These are phyloP conservation scores for Scenedesmus sp. DNA, from an alignment of 163 green algal genomes.

Conservation along the genomic window DNA sequence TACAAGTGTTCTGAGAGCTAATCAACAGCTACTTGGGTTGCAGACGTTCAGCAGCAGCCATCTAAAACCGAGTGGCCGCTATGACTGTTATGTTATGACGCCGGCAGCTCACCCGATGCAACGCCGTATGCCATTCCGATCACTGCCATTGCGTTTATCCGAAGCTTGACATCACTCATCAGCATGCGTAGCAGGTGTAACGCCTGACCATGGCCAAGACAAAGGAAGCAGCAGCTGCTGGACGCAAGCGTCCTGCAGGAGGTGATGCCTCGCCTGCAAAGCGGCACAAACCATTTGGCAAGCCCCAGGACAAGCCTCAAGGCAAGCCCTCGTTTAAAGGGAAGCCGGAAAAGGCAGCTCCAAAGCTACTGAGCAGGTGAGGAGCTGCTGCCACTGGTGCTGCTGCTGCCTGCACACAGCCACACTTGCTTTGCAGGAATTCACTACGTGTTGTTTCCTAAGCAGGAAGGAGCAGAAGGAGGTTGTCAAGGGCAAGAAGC, in stretches of 20 bases:
- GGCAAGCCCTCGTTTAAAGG: constrained; percentile 37
- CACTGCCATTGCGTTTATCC: not conserved
- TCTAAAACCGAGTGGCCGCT: not conserved
- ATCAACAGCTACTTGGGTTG: not conserved
- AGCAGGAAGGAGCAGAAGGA: constrained; percentile 74
- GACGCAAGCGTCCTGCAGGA: constrained; percentile 16
- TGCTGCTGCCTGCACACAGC: not conserved
- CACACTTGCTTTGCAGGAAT: not conserved
- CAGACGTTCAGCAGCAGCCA: not conserved
- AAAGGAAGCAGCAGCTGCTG: constrained; percentile 33
- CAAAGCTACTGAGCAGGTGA: constrained; percentile 51
- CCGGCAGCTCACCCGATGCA: not conserved
- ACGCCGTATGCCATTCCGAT: not conserved
- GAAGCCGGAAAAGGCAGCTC: not conserved
- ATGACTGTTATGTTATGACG: constrained; percentile 7
- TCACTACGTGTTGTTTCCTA: not conserved
- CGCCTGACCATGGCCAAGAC: not conserved
- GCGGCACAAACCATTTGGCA: not conserved
- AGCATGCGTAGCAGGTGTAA: not conserved
- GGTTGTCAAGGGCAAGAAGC: constrained; percentile 65
- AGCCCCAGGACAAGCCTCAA: constrained; percentile 16
- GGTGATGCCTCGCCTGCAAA: constrained; percentile 15
- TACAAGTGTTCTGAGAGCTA: too few species aligned
- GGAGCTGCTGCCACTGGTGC: not conserved
- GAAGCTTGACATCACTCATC: not conserved